Conservation (phyloP, 164 flowering plant species). For the Chimonanthus praecox region DNA sequence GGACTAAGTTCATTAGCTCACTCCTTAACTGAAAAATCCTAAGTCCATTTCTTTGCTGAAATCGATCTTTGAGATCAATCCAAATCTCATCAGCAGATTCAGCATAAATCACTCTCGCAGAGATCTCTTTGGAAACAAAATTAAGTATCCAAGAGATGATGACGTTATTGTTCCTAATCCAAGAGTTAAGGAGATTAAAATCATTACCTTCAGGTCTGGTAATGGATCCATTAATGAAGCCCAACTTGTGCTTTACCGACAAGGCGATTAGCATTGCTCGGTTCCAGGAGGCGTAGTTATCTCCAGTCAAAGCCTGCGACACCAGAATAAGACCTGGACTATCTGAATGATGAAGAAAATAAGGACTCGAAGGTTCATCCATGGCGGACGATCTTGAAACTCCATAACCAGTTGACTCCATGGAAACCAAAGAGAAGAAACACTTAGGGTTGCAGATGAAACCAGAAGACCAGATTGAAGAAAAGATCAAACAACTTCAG, state of each 20-base stretch:
- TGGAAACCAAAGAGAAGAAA: too few species aligned
- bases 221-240: neutral
- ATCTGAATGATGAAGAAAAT: neutral
- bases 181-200: neutral
- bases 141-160: constrained; percentile 2
- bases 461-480: too few species aligned
- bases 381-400: neutral
- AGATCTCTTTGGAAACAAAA: neutral
- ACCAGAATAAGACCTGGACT: constrained; percentile 1
- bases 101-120: constrained; percentile 1
- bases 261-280: neutral
- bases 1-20: neutral
- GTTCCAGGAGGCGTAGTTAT: neutral
- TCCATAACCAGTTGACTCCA: neutral
- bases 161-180: neutral
- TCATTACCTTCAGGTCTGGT: too few species aligned
- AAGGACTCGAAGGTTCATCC: neutral
- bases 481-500: neutral
- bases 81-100: neutral
- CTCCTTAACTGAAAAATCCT: constrained; percentile 2
- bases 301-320: neutral
- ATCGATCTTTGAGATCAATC: neutral
- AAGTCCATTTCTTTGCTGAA: neutral
- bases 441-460: neutral
- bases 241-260: neutral